These are phyloP conservation scores for Penicillium crystallinum DNA, from an alignment of 495 filamentous ascomycete species.

Conservation along the genomic window DNA sequence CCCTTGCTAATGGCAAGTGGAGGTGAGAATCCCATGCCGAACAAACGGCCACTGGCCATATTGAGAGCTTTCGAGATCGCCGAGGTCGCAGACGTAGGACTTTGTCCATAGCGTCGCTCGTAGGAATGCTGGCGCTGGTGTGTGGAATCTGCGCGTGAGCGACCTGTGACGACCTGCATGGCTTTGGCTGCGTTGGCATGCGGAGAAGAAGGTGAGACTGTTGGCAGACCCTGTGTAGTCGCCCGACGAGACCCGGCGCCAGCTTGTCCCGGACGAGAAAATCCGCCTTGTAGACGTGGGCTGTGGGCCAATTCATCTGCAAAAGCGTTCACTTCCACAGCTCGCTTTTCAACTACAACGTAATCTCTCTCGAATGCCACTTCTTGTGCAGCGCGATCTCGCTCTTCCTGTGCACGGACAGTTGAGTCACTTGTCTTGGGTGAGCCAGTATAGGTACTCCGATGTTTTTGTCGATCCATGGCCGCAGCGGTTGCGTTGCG, in stretches of 20 bases:
- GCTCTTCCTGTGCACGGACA: slow-evolving; percentile 49
- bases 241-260: slow-evolving; percentile 62
- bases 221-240: slow-evolving; percentile 55
- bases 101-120: slow-evolving; percentile 70
- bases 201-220: slow-evolving; percentile 30
- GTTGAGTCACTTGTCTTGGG: slow-evolving; percentile 40
- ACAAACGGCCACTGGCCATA: slow-evolving; percentile 81
- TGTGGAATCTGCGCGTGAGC: slow-evolving; percentile 53
- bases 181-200: slow-evolving; percentile 48
- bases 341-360: slow-evolving; percentile 89
- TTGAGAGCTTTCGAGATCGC: slow-evolving; percentile 92
- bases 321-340: slow-evolving; percentile 93
- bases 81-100: slow-evolving; percentile 75
- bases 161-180: slow-evolving; percentile 62
- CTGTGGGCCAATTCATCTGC: slow-evolving; percentile 89
- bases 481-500: slow-evolving; percentile 27
- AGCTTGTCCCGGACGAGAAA: slow-evolving; percentile 31
- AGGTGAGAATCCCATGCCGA: slow-evolving; percentile 68
- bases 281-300: slow-evolving; percentile 49
- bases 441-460: slow-evolving; percentile 44
- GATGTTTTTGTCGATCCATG: slow-evolving; percentile 49
- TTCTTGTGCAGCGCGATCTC: slow-evolving; percentile 76
- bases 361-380: slow-evolving; percentile 89
- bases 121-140: slow-evolving; percentile 69
- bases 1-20: slow-evolving; percentile 62